Base-by-base conservation (phyloP, 1,284 basidiomycete genomes). In the Trichosporon sp. region DNA sequence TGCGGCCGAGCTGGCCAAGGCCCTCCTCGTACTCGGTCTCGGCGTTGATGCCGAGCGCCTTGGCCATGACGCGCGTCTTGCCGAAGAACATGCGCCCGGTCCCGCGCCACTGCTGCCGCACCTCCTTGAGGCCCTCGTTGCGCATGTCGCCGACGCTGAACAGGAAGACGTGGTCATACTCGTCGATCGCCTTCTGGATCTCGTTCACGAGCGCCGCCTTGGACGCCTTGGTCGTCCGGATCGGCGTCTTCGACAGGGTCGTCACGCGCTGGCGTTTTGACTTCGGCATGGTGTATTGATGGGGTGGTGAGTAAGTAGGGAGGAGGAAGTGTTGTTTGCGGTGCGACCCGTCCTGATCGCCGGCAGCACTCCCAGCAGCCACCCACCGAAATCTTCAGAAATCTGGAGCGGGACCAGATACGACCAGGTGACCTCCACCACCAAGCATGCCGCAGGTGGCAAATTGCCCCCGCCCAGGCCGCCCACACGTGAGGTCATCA, bases 101-200 rank as follows among this genome's bases (percentile, higher is more conserved):
- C 70, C 93, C 93, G 86, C 93, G 93, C 96, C 96, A 99, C 75
- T 93, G 86, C 72, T 89, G 89, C 74, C 96, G 88, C 58, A 98
- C 92, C 72, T 93, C 95, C 86, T 98, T 95, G 58, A 99, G 85
- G 83, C 95, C 92, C 47, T 93, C 86, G 85, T 96, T 98, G 70
- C 96, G 88, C 93, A 98, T 96, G 78, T 93, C 90, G 51, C 94
- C 94, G 29, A 98, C 92, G 76, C 91, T 90, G 81, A 99, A 97
- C 34, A 98, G 83, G 93, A 95, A 99, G 83, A 93, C 91, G 83
- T 96, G 97, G 74, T 90, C 88, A 89, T 91, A 97, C 85, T 93
- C 91, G 76, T 95, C 93, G 35, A 84, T 73, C 72, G 78, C 72
- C 13, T 71, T 74, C 80, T 88, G 73, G 69, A 98, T 92, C 85